Evolutionary conservation across 495 filamentous ascomycete species (phyloP).

Genomic region (Glonium stellatum): DNA sequence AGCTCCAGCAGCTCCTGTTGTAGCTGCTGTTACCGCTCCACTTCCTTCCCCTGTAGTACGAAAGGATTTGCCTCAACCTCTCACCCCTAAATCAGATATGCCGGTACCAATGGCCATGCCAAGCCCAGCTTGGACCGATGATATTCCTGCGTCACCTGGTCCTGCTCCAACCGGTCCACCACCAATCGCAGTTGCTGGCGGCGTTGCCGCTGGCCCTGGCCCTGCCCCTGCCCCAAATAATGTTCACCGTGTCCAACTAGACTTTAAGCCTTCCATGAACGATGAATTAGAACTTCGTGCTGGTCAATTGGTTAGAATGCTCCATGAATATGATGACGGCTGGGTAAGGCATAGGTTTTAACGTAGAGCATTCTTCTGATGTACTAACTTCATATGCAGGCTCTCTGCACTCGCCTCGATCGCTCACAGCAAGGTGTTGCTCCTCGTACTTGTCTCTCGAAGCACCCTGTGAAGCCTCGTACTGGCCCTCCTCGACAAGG

Average conservation of each 20-base stretch:
- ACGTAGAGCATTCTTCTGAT: background rate
- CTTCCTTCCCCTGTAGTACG: constrained; percentile 9
- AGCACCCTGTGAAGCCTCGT: constrained; percentile 86
- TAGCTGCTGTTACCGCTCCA: constrained; percentile 34
- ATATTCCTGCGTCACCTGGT: constrained; percentile 34
- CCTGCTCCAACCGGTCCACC: constrained; percentile 36
- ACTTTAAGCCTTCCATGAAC: constrained; percentile 86
- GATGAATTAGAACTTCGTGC: constrained; percentile 77
- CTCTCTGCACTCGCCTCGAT: constrained; percentile 86
- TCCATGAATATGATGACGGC: constrained; percentile 97
- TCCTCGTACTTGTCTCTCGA: constrained; percentile 87
- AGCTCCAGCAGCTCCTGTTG: too few species aligned
- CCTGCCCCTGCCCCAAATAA: constrained; percentile 32
- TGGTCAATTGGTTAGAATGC: constrained; percentile 75
- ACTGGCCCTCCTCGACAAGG: constrained; percentile 39
- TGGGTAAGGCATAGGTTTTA: constrained; percentile 58
- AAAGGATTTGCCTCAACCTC: constrained; percentile 23
- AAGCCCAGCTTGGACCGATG: constrained; percentile 54
- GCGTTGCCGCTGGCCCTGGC: constrained; percentile 8
- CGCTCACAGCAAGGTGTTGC: constrained; percentile 86
- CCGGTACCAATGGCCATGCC: constrained; percentile 28
- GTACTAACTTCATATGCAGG: constrained; percentile 47
- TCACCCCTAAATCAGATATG: constrained; percentile 28
- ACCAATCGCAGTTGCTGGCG: constrained; percentile 20
- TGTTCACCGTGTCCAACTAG: constrained; percentile 82